Base-by-base conservation (phyloP, 2,329 filamentous ascomycete species). In the Pseudocercospora musae region DNA sequence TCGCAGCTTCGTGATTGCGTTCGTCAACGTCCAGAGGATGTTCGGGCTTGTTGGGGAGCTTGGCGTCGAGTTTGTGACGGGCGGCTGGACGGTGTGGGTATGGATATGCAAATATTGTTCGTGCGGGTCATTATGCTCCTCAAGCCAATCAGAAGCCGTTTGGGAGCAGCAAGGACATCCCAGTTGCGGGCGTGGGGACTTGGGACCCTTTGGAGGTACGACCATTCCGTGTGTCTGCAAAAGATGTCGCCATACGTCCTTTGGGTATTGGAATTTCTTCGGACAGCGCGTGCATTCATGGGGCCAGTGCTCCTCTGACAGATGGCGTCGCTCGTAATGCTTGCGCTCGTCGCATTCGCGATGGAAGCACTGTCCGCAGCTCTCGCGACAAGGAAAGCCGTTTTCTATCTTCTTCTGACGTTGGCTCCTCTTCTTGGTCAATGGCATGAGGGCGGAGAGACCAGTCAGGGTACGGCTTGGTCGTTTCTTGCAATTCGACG, bases 271-370 rank as follows among this genome's bases (percentile, higher is more conserved):
- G 29, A 52, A 46, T 4, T 58, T 60, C 7, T 11, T 27, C 5
- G 33, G 20, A 20, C 64, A 66, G 4, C 59, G 3, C 1, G 18
- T 3, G 40, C 64, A 66, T 2, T 48, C 27, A n/a, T 66, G 59
- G 2, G 52, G 59, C 33, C 49, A 57, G 1, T 27, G 5, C 1
- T 50, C 48, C 23, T 64, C 46, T 5, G 50, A 23, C 2, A 10
- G 40, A 13, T 66, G 64, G 4, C 46, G 52, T 3, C 58, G 55
- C 27, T 64, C 29, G 15, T 49, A 59, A 21, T 66, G 64, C 23
- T 66, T 66, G 21, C 31, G 48, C 29, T 48, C n/a, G 54, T 65
- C 63, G 57, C 63, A 65, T 10, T 40, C 46, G 6, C 63, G 63
- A 52, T 60, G 20, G 21, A 60, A 62, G 6, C 4, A 37, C 10